A percentile compares a stretch with the other conserved stretches of the same genome.
phyloP scores from a whole-genome alignment of 768 basidiomycete species.

The Clavaria fumosa region DNA sequence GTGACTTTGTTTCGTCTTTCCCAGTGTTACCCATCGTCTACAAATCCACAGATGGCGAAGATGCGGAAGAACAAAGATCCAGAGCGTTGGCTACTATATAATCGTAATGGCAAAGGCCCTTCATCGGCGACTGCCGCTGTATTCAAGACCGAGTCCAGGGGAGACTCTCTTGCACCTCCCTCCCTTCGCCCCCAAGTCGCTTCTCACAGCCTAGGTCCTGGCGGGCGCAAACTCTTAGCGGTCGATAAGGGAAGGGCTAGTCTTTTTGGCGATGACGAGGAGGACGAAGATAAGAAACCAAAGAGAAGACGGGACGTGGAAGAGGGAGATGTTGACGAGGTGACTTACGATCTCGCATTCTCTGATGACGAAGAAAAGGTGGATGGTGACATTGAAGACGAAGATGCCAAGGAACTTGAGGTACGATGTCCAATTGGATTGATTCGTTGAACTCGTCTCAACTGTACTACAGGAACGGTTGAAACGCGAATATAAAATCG shows the following conservation, averaged over 20 bases:
- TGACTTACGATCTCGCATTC: constrained; percentile 70
- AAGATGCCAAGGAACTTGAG: constrained; percentile 74
- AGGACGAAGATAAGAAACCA: constrained; percentile 33
- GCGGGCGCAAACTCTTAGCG: constrained; percentile 46
- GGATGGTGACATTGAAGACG: constrained; percentile 59
- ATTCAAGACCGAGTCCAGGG: constrained; percentile 51
- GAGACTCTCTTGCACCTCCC: constrained; percentile 24
- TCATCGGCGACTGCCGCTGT: constrained; percentile 51
- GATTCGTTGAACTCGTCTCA: constrained; percentile 8
- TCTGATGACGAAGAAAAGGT: constrained; percentile 79
- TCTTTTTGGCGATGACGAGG: constrained; percentile 56
- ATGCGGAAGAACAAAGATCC: constrained; percentile 64
- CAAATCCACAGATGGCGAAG: constrained; percentile 11
- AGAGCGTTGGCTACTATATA: constrained; percentile 48
- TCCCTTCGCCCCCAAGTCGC: constrained; percentile 34
- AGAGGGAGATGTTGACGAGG: constrained; percentile 74
- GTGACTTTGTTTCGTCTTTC: constrained; percentile 1
- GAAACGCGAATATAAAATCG: constrained; percentile 66
- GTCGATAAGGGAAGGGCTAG: constrained; percentile 52
- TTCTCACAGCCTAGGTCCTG: constrained; percentile 49
- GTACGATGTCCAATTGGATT: constrained; percentile 22
- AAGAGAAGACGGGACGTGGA: constrained; percentile 47
- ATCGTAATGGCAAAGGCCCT: constrained; percentile 40
- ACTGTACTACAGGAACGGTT: constrained; percentile 46
- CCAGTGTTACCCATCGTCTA: no score